phyloP scores from a whole-genome alignment of 352 stramenopile species.

The Phytophthora constricta region DNA sequence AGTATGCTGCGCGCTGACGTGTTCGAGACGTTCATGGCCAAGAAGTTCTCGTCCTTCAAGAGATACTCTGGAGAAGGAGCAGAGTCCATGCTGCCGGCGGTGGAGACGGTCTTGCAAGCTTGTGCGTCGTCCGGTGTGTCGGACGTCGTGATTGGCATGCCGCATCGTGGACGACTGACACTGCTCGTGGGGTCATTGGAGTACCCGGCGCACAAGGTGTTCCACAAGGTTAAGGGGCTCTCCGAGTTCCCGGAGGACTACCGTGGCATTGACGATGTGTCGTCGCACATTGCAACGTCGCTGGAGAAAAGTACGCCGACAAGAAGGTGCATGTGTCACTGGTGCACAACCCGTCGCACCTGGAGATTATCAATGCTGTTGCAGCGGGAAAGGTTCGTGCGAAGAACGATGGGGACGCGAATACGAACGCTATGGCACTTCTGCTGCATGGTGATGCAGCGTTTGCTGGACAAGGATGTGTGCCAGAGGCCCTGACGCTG shows the following conservation, averaged over 20 bases:
- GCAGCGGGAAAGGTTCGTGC: slow-evolving; percentile 84
- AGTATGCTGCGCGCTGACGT: slow-evolving; percentile 81
- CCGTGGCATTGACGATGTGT: slow-evolving; percentile 83
- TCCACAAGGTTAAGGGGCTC: slow-evolving; percentile 82
- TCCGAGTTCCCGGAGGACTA: slow-evolving; percentile 72
- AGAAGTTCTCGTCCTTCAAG: slow-evolving; percentile 89
- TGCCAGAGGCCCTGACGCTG: slow-evolving; percentile 77
- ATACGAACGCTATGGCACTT: slow-evolving; percentile 73
- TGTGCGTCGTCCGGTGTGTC: slow-evolving; percentile 55
- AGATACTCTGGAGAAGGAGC: slow-evolving; percentile 87
- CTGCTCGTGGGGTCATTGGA: slow-evolving; percentile 79
- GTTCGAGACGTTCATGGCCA: slow-evolving; percentile 89
- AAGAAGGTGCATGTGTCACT: slow-evolving; percentile 83
- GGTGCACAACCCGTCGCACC: slow-evolving; percentile 86
- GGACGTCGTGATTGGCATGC: slow-evolving; percentile 89
- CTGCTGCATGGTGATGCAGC: slow-evolving; percentile 89
- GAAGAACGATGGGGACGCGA: slow-evolving; percentile 63
- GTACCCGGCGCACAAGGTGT: slow-evolving; percentile 84
- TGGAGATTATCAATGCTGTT: slow-evolving; percentile 91
- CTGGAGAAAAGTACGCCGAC: slow-evolving; percentile 69
- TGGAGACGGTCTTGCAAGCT: slow-evolving; percentile 73
- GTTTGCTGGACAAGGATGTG: slow-evolving; percentile 87
- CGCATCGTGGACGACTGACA: slow-evolving; percentile 81
- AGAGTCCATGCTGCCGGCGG: slow-evolving; percentile 79
- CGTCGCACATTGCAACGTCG: slow-evolving; percentile 84